A percentile compares a stretch with the other conserved stretches of the same genome.
Evolutionary conservation across 805 yeast genomes (phyloP).

Genomic region (Yarrowia keelungensis): DNA sequence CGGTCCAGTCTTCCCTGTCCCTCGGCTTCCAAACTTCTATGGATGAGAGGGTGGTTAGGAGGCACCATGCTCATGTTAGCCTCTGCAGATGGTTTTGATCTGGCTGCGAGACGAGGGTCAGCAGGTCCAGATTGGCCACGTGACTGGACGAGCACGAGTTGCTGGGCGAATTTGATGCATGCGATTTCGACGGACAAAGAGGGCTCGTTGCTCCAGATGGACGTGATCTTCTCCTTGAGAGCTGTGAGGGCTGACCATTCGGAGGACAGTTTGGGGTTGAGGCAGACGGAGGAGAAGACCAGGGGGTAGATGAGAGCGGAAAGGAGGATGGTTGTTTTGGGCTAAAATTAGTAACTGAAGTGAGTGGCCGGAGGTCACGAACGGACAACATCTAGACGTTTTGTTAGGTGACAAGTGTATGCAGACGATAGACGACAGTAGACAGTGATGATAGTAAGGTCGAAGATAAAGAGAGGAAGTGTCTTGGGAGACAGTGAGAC

Average conservation of each 20-base stretch:
- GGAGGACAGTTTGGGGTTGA: conserved; percentile 52
- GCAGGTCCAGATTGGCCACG: conserved; percentile 47
- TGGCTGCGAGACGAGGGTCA: conserved; percentile 48
- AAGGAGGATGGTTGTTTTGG: background rate
- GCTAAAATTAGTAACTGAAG: conserved; percentile 11
- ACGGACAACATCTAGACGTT: background rate
- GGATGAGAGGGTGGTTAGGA: conserved; percentile 69
- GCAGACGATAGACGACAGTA: background rate
- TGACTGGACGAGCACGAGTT: conserved; percentile 62
- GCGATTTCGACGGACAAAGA: conserved; percentile 67
- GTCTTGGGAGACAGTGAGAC: background rate
- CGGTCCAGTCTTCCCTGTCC: conserved; percentile 72
- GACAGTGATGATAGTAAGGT: background rate
- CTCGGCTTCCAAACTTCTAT: conserved; percentile 68
- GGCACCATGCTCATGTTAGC: conserved; percentile 61
- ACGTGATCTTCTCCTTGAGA: conserved; percentile 65
- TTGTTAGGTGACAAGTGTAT: no score
- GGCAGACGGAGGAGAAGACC: conserved; percentile 54
- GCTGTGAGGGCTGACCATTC: conserved; percentile 64
- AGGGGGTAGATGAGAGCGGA: conserved; percentile 53
- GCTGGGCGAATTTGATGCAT: conserved; percentile 73
- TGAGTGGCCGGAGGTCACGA: conserved; percentile 3
- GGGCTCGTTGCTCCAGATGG: conserved; percentile 58
- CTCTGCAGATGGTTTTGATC: background rate
- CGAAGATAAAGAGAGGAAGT: no score